These are phyloP conservation scores for Verticillium albo-atrum DNA, from an alignment of 2,329 filamentous ascomycete species.

Conservation along the genomic window DNA sequence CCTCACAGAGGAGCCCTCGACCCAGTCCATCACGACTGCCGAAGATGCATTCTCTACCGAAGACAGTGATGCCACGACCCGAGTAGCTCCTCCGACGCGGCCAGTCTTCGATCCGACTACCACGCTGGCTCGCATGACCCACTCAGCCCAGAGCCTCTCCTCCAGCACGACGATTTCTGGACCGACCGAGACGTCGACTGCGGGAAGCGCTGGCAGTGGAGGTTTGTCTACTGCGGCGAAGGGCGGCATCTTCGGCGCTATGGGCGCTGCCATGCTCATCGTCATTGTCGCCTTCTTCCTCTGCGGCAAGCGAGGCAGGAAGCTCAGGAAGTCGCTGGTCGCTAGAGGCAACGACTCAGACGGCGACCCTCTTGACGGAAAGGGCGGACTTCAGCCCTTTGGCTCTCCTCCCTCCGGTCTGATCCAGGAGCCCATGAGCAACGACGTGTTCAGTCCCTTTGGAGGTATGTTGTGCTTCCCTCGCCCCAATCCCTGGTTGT, in stretches of 20 bases:
- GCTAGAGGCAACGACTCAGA: neutral
- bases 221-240: neutral
- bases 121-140: neutral
- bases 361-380: neutral
- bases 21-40: neutral
- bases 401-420: neutral
- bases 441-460: slow-evolving; percentile 38
- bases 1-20: neutral
- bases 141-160: neutral
- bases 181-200: neutral
- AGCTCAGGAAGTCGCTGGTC: neutral
- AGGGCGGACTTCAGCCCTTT: neutral
- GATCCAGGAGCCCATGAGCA: neutral
- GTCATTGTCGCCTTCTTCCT: neutral
- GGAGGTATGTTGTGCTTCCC: slow-evolving; percentile 21
- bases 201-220: neutral
- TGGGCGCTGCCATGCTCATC: neutral
- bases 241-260: neutral
- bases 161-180: neutral
- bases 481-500: neutral
- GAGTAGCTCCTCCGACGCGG: neutral
- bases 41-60: neutral
- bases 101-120: neutral
- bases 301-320: neutral
- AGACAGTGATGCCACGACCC: neutral